Conservation (phyloP, 352 stramenopile genomes). For the Globisporangium ultimum region DNA sequence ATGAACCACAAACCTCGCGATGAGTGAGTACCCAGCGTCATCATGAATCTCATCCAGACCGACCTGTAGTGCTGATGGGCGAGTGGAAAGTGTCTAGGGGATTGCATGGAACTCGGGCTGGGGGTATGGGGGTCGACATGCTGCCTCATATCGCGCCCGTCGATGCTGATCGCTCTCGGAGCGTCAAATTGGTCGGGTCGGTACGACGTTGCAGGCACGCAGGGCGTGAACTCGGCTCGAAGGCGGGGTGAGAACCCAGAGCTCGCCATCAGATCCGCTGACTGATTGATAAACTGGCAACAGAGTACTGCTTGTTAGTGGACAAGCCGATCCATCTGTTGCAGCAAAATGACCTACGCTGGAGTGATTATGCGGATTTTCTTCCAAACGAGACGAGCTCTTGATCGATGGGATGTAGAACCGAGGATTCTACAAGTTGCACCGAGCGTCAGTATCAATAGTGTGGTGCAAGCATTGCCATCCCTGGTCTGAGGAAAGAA, state of each 20-base stretch:
- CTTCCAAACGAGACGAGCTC: constrained; percentile 32
- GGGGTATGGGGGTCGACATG: background rate
- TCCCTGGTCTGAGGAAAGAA: background rate
- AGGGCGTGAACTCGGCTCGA: constrained; percentile 49
- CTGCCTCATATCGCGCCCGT: constrained; percentile 36
- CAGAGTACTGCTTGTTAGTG: constrained; percentile 9
- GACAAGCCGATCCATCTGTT: constrained; percentile 2
- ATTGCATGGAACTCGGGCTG: constrained; percentile 15
- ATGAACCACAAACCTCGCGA: background rate
- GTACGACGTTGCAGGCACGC: constrained; percentile 36
- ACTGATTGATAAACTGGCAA: constrained; percentile 61
- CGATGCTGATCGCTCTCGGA: constrained; percentile 51
- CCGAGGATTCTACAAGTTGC: constrained; percentile 46
- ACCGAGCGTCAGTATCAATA: background rate
- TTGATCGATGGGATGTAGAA: constrained; percentile 63
- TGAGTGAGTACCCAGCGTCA: constrained; percentile 5
- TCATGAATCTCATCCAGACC: background rate
- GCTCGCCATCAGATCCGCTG: constrained; percentile 52
- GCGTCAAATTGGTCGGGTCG: constrained; percentile 32
- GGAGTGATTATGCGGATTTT: constrained; percentile 75
- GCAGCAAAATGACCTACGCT: constrained; percentile 33
- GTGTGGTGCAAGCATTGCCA: no score
- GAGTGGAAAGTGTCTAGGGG: constrained; percentile 13
- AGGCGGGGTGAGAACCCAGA: constrained; percentile 42
- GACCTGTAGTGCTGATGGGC: constrained; percentile 39